A percentile compares a stretch with the other conserved stretches of the same genome.
phyloP scores from a whole-genome alignment of 2,329 filamentous ascomycete species.

The Colletotrichum sp. region DNA sequence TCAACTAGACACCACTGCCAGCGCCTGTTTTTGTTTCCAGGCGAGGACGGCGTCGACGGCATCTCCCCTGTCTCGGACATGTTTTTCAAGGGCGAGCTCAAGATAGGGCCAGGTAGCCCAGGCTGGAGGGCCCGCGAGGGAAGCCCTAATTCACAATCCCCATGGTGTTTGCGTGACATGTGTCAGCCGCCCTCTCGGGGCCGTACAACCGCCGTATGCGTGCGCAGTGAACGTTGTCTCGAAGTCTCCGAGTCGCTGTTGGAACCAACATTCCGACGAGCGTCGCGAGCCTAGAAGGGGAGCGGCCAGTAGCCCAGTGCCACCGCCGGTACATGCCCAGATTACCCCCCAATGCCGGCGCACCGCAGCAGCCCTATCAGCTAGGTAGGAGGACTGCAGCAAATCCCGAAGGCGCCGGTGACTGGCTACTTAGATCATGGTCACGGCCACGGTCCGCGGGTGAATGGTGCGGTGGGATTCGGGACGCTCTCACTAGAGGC shows the following conservation, averaged over 20 bases:
- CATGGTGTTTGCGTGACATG: conserved; percentile 7
- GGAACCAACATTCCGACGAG: neutral
- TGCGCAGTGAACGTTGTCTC: neutral
- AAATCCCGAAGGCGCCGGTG: neutral
- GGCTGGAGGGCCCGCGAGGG: neutral
- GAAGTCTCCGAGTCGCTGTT: neutral
- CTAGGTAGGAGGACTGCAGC: neutral
- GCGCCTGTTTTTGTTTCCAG: neutral
- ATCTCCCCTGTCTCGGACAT: conserved; percentile 8
- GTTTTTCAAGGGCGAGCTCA: neutral
- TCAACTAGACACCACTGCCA: neutral
- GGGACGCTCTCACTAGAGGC: conserved; percentile 11
- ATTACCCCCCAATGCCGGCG: neutral
- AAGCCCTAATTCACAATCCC: neutral
- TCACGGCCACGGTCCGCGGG: neutral
- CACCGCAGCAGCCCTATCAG: neutral
- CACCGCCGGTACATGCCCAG: neutral
- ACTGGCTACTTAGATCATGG: neutral
- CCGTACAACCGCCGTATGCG: neutral
- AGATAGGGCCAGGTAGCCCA: neutral
- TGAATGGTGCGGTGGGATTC: neutral
- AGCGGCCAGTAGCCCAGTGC: neutral
- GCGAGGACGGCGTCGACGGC: neutral
- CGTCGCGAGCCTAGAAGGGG: neutral
- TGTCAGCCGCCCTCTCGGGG: neutral